phyloP scores from a whole-genome alignment of 176 grass and related monocot genomes.

The Oryza officinalis region DNA sequence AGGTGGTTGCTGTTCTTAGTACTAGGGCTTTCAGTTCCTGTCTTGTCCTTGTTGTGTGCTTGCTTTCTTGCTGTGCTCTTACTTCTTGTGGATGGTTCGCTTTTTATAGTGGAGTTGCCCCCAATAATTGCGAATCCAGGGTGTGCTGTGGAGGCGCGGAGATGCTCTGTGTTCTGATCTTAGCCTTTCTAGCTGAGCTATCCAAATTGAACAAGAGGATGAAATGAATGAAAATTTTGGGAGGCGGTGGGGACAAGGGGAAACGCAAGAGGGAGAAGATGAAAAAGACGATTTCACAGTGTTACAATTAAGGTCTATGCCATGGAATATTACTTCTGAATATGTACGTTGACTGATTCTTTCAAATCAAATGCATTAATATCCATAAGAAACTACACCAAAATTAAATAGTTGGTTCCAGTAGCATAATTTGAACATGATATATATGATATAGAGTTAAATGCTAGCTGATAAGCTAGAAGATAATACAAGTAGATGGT shows the following conservation, averaged over 20 bases:
- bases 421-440: constrained; percentile 6
- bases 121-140: constrained; percentile 68
- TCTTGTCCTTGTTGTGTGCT: constrained; percentile 45
- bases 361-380: background rate
- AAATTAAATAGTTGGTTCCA: constrained; percentile 23
- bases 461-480: background rate
- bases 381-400: constrained; percentile 22
- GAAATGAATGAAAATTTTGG: background rate
- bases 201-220: constrained; percentile 52
- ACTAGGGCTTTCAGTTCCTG: constrained; percentile 40
- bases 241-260: constrained; percentile 10
- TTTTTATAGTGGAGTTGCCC: constrained; percentile 66
- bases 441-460: background rate
- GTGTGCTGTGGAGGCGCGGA: constrained; percentile 47
- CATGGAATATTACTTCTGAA: constrained; percentile 34
- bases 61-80: constrained; percentile 38
- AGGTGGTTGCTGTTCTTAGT: constrained; percentile 20
- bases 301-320: constrained; percentile 29
- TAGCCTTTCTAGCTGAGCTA: constrained; percentile 58
- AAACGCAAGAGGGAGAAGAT: constrained; percentile 33
- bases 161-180: constrained; percentile 62
- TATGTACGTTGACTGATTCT: constrained; percentile 16
- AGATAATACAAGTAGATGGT: constrained; percentile 4
- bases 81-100: constrained; percentile 43
- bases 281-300: constrained; percentile 46